Evolutionary conservation across 352 stramenopile species (phyloP).

Genomic region (Pythium dissimile): DNA sequence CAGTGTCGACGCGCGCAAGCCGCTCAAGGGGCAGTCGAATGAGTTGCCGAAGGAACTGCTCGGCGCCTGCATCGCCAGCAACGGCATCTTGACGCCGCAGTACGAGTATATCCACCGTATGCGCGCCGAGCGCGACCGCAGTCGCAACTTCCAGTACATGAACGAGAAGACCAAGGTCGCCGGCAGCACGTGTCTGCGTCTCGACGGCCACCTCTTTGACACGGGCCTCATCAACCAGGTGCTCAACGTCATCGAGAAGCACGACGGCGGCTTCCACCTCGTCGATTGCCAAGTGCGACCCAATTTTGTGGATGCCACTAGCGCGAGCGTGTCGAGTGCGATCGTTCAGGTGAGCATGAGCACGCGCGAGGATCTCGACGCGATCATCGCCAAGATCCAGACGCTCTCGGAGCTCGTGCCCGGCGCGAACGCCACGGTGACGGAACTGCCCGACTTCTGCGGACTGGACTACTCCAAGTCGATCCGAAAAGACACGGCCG

Average conservation of each 20-base stretch:
- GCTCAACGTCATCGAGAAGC: constrained; percentile 91
- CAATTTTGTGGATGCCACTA: constrained; percentile 52
- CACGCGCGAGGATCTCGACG: constrained; percentile 67
- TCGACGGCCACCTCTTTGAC: constrained; percentile 96
- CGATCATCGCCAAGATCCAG: constrained; percentile 85
- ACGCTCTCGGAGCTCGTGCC: constrained; percentile 80
- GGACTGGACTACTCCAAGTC: constrained; percentile 76
- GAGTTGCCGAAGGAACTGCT: constrained; percentile 73
- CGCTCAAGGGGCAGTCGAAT: constrained; percentile 43
- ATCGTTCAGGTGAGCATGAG: constrained; percentile 85
- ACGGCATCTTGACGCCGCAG: constrained; percentile 81
- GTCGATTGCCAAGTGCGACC: constrained; percentile 88
- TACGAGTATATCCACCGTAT: constrained; percentile 93
- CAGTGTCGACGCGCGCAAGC: constrained; percentile 48
- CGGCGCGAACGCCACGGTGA: constrained; percentile 82
- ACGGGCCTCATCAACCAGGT: constrained; percentile 95
- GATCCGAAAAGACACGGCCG: constrained; percentile 57
- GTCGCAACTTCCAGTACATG: constrained; percentile 59
- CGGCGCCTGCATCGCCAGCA: constrained; percentile 89
- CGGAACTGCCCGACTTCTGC: constrained; percentile 75
- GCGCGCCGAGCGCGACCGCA: constrained; percentile 78
- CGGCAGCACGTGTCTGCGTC: constrained; percentile 71
- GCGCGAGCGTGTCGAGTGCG: constrained; percentile 52
- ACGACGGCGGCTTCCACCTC: constrained; percentile 88
- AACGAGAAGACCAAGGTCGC: constrained; percentile 68